Evolutionary conservation across 1,284 basidiomycete genomes (phyloP).

Genomic region (Waitea zeae): DNA sequence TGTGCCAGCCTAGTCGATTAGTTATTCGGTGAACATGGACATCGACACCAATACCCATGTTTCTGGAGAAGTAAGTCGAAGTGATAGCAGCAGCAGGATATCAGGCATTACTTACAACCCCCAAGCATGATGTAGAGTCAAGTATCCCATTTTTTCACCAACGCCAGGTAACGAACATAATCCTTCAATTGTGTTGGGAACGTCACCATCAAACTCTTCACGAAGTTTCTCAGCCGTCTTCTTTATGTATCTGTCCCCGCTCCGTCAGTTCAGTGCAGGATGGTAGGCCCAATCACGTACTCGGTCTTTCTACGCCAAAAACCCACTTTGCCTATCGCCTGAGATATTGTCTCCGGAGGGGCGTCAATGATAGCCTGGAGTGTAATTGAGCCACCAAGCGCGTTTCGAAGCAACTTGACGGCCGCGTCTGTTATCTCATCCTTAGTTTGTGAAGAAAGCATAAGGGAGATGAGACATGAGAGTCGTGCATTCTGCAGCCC

Average conservation of each 20-base stretch:
- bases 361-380: slow-evolving; percentile 58
- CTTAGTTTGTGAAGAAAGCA: slow-evolving; percentile 94
- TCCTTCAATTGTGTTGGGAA: slow-evolving; percentile 77
- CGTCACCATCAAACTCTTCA: slow-evolving; percentile 61
- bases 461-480: slow-evolving; percentile 79
- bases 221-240: slow-evolving; percentile 50
- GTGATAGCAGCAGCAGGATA: background rate
- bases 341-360: slow-evolving; percentile 41
- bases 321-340: slow-evolving; percentile 78
- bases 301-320: slow-evolving; percentile 84
- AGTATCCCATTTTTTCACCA: slow-evolving; percentile 87
- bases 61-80: slow-evolving; percentile 24
- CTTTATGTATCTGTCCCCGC: slow-evolving; percentile 43
- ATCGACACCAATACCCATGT: slow-evolving; percentile 92
- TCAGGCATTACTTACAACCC: slow-evolving; percentile 34
- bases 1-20: slow-evolving; percentile 86
- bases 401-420: slow-evolving; percentile 54
- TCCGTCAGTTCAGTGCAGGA: background rate
- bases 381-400: slow-evolving; percentile 64
- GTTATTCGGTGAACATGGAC: slow-evolving; percentile 93
- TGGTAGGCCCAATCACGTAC: slow-evolving; percentile 19
- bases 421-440: slow-evolving; percentile 83
- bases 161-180: slow-evolving; percentile 75
- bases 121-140: slow-evolving; percentile 77
- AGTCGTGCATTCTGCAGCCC: slow-evolving; percentile 53